A percentile compares a stretch with the other conserved stretches of the same genome.
Evolutionary conservation across 345 rosid genomes (phyloP).

Genomic region (Rhizophora mangle): DNA sequence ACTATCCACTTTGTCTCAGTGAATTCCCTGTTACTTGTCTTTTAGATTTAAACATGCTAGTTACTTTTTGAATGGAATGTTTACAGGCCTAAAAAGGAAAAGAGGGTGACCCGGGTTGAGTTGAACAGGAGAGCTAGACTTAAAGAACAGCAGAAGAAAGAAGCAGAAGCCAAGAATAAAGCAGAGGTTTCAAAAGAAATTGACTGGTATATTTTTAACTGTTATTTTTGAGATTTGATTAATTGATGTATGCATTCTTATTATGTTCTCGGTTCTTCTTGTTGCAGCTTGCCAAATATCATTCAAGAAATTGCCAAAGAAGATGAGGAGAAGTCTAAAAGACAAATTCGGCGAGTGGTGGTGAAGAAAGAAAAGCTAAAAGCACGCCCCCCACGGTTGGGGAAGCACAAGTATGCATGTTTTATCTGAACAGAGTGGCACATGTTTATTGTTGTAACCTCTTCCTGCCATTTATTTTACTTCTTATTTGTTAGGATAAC

Average conservation of each 20-base stretch:
- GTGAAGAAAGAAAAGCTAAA: slow-evolving; percentile 75
- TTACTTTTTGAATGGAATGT: slow-evolving; percentile 14
- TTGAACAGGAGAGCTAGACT: slow-evolving; percentile 69
- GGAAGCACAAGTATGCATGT: slow-evolving; percentile 76
- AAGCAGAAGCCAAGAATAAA: slow-evolving; percentile 50
- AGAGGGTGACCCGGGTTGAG: slow-evolving; percentile 70
- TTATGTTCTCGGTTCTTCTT: slow-evolving; percentile 3
- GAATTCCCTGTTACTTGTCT: not conserved
- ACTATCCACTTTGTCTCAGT: not conserved
- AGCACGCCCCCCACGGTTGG: slow-evolving; percentile 81
- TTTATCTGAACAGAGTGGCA: not conserved
- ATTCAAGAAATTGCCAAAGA: slow-evolving; percentile 76
- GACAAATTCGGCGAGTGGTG: slow-evolving; percentile 45
- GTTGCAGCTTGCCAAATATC: slow-evolving; percentile 62
- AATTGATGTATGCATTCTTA: slow-evolving; percentile 10
- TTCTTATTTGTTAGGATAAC: not conserved
- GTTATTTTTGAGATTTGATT: not conserved
- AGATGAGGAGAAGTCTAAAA: slow-evolving; percentile 68
- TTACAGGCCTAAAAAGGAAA: slow-evolving; percentile 45
- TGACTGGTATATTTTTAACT: slow-evolving; percentile 42
- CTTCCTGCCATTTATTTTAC: not conserved
- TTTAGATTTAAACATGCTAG: not conserved
- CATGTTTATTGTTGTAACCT: not conserved
- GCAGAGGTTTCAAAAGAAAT: slow-evolving; percentile 57
- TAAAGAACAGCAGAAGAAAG: slow-evolving; percentile 48